Evolutionary conservation across 768 basidiomycete genomes (phyloP).

Genomic region (Rhizopogon sp.): DNA sequence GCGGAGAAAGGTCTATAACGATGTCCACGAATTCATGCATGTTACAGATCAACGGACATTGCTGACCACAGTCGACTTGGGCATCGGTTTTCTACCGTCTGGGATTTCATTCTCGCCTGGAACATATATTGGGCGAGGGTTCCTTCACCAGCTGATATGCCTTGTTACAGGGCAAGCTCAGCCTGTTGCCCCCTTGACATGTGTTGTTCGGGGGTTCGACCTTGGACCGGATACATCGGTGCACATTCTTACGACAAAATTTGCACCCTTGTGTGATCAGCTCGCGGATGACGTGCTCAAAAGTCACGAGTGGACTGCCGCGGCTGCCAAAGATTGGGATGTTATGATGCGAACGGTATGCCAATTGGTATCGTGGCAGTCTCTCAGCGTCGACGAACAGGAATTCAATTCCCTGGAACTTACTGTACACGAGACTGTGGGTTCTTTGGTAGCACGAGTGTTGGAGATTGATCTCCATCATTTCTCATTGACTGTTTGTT

Average conservation of each 20-base stretch:
- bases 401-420: conserved; percentile 25
- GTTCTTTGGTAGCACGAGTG: conserved; percentile 33
- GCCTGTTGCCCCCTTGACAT: conserved; percentile 23
- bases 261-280: conserved; percentile 44
- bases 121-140: conserved; percentile 57
- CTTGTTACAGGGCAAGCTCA: conserved; percentile 25
- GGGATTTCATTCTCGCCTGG: conserved; percentile 46
- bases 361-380: conserved; percentile 44
- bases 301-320: conserved; percentile 19
- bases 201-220: conserved; percentile 34
- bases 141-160: conserved; percentile 53
- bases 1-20: conserved; percentile 4
- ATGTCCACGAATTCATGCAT: neutral
- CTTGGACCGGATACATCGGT: conserved; percentile 39
- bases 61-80: conserved; percentile 36
- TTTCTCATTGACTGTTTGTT: conserved; percentile 43
- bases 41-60: conserved; percentile 1
- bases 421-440: conserved; percentile 32
- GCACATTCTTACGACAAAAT: conserved; percentile 37
- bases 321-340: conserved; percentile 33
- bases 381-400: conserved; percentile 29
- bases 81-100: conserved; percentile 42
- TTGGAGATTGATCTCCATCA: conserved; percentile 28
- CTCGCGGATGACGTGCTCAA: conserved; percentile 35
- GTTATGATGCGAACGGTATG: conserved; percentile 33